These are phyloP conservation scores for Phlebiopsis flavidoalba DNA, from an alignment of 768 basidiomycete genomes.

Conservation along the genomic window DNA sequence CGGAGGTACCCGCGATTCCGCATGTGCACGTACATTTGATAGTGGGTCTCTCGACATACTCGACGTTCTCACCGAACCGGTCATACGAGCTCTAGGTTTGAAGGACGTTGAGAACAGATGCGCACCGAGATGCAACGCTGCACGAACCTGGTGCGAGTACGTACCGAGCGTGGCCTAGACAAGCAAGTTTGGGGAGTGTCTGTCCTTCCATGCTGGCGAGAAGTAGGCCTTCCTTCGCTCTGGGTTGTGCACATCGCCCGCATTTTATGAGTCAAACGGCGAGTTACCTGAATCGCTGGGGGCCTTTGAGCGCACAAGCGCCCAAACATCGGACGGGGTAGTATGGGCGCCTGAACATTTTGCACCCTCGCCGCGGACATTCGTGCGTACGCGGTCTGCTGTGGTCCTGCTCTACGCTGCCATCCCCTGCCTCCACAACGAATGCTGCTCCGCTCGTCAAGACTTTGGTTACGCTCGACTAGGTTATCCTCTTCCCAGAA, in stretches of 20 bases:
- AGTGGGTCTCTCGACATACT: conserved; percentile 36
- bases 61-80: conserved; percentile 38
- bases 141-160: conserved; percentile 58
- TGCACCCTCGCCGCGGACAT: not conserved
- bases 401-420: not conserved
- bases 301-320: not conserved
- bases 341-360: not conserved
- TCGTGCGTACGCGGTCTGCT: not conserved
- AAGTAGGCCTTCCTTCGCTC: not conserved
- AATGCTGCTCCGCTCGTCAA: not conserved
- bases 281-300: not conserved
- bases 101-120: not conserved
- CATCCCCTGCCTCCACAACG: not conserved
- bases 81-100: conserved; percentile 42
- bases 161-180: conserved; percentile 68
- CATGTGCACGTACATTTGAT: conserved; percentile 29
- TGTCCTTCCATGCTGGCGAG: conserved; percentile 1
- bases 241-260: not conserved
- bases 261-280: conserved; percentile 1
- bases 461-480: conserved; percentile 2
- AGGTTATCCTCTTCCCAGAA: not conserved
- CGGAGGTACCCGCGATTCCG: not conserved
- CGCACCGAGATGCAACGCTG: not conserved
- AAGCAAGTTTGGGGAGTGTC: conserved; percentile 33
- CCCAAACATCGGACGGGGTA: not conserved